Percentiles rank a stretch among this genome's conserved stretches.
phyloP scores from a whole-genome alignment of 2,329 filamentous ascomycete species.

The Rhytidhysteron rufulum region DNA sequence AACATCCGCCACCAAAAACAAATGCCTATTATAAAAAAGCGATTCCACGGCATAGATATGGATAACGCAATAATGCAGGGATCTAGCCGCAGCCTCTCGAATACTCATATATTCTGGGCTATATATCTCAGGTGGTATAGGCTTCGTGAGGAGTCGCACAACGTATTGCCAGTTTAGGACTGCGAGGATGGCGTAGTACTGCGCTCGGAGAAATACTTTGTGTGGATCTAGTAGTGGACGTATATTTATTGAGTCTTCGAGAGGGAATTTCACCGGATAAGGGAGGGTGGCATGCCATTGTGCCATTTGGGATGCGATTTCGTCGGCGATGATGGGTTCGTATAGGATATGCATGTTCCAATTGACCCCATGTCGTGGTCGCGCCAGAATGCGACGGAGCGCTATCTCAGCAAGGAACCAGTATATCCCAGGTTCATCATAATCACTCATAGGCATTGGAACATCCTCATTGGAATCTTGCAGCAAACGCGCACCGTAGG shows the following conservation, averaged over 20 bases:
- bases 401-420: neutral
- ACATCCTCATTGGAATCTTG: neutral
- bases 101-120: too few relatives aligned
- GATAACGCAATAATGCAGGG: too few relatives aligned
- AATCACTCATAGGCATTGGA: neutral
- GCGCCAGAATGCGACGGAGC: neutral
- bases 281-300: neutral
- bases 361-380: neutral
- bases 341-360: neutral
- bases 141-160: neutral
- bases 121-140: too few relatives aligned
- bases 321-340: neutral
- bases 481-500: neutral
- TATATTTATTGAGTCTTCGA: neutral
- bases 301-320: neutral
- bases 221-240: constrained; percentile 1
- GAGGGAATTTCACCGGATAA: neutral
- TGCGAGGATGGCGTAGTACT: neutral
- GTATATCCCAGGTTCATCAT: neutral
- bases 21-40: too few relatives aligned
- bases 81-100: too few relatives aligned
- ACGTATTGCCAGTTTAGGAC: neutral
- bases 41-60: too few relatives aligned
- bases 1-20: too few relatives aligned
- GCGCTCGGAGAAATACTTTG: neutral